Evolutionary conservation across 2,329 filamentous ascomycete genomes (phyloP).

Genomic region (Phyllosticta paracitricarpa): DNA sequence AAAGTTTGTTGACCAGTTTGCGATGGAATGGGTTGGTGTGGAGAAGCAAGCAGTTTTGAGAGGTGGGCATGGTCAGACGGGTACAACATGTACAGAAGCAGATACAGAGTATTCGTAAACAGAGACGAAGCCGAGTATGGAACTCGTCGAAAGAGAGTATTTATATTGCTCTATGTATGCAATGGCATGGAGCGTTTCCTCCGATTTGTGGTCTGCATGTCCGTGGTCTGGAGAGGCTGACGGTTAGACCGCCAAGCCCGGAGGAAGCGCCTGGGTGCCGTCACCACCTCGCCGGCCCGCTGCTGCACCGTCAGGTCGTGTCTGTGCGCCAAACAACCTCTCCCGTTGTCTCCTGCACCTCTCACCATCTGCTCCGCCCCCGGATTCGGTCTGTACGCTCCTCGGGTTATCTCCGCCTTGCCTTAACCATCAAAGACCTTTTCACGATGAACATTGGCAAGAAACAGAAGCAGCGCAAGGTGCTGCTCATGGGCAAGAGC

Average conservation of each 20-base stretch:
- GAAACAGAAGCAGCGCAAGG: constrained; percentile 45
- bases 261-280: too few relatives aligned
- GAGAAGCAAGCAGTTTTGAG: neutral
- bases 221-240: neutral
- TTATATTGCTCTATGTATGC: too few relatives aligned
- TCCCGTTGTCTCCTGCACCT: constrained; percentile 21
- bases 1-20: neutral
- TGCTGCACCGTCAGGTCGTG: neutral
- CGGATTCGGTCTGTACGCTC: neutral
- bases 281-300: too few relatives aligned
- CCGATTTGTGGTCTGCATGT: too few relatives aligned
- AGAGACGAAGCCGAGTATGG: neutral
- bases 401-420: neutral
- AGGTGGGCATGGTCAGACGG: neutral
- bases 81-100: neutral
- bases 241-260: neutral
- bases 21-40: neutral
- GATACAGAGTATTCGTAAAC: neutral
- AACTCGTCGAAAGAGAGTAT: too few relatives aligned
- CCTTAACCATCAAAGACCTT: neutral
- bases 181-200: too few relatives aligned
- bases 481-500: constrained; percentile 69
- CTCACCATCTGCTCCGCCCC: neutral
- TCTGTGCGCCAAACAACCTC: neutral
- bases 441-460: constrained; percentile 29